phyloP scores from a whole-genome alignment of 2,329 filamentous ascomycete species.

The Paecilomyces niveus region DNA sequence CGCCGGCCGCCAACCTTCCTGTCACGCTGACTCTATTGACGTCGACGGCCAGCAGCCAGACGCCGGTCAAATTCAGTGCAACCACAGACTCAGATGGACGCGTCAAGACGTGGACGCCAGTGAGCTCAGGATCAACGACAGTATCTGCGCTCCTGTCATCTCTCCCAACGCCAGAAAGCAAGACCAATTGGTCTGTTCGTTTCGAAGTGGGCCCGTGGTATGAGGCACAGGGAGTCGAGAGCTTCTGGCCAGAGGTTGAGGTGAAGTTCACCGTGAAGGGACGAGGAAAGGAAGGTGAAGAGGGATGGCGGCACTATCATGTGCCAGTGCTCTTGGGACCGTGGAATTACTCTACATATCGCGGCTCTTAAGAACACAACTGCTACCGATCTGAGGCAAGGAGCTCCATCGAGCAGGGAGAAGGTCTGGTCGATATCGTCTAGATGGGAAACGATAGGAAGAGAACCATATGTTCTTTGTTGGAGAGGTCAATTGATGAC shows the following conservation, averaged over 20 bases:
- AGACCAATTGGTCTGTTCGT: slow-evolving; percentile 40
- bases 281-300: slow-evolving; percentile 29
- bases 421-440: background rate
- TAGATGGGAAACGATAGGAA: background rate
- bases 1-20: slow-evolving; percentile 38
- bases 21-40: slow-evolving; percentile 51
- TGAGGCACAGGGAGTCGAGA: slow-evolving; percentile 39
- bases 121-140: slow-evolving; percentile 13
- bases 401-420: background rate
- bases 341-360: slow-evolving; percentile 46
- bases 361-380: slow-evolving; percentile 33
- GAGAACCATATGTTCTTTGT: background rate
- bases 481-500: background rate
- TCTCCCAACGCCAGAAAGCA: slow-evolving; percentile 28
- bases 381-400: too few relatives aligned
- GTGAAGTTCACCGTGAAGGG: slow-evolving; percentile 44
- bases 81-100: slow-evolving; percentile 41
- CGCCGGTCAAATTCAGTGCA: slow-evolving; percentile 26
- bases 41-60: slow-evolving; percentile 34
- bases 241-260: slow-evolving; percentile 46
- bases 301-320: slow-evolving; percentile 44
- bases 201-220: slow-evolving; percentile 43
- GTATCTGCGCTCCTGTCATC: slow-evolving; percentile 23
- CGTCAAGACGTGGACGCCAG: slow-evolving; percentile 35
- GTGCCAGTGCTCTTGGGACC: slow-evolving; percentile 44